Percentiles rank a stretch among this genome's conserved stretches.
Evolutionary conservation across 441 rosid species (phyloP).

Genomic region (Adansonia madagascariensis): DNA sequence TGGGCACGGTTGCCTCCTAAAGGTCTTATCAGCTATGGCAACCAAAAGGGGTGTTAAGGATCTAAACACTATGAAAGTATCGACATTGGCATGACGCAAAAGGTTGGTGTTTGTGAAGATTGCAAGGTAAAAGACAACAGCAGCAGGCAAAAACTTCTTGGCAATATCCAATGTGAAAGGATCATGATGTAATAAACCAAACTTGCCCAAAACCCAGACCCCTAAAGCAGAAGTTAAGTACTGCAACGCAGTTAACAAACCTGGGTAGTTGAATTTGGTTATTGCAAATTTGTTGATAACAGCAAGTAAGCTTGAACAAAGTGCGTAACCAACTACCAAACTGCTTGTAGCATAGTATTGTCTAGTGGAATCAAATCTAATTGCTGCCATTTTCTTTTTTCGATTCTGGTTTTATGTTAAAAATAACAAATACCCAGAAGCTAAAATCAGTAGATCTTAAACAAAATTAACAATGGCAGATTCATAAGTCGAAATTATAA

Average conservation of each 20-base stretch:
- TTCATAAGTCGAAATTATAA: background rate
- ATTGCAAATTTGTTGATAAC: constrained; percentile 89
- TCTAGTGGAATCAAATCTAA: constrained; percentile 54
- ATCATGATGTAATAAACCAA: constrained; percentile 78
- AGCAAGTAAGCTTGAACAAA: constrained; percentile 91
- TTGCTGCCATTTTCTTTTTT: constrained; percentile 44
- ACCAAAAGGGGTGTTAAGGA: constrained; percentile 91
- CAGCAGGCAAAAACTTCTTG: constrained; percentile 90
- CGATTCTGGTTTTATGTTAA: background rate
- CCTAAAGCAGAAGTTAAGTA: constrained; percentile 76
- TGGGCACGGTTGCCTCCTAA: constrained; percentile 78
- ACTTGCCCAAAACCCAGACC: constrained; percentile 76
- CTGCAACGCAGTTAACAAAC: constrained; percentile 88
- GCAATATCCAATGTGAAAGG: constrained; percentile 68
- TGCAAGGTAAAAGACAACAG: constrained; percentile 82
- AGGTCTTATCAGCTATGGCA: constrained; percentile 78
- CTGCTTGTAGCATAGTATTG: constrained; percentile 71
- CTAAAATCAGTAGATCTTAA: constrained; percentile 22
- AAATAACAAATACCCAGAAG: constrained; percentile 8
- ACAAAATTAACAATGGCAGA: background rate
- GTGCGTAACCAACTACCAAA: constrained; percentile 85
- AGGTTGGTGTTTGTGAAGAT: constrained; percentile 93
- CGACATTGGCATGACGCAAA: constrained; percentile 90
- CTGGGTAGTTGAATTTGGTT: constrained; percentile 80
- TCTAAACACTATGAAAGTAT: constrained; percentile 88